Conservation (phyloP, 202 grass and related monocot genomes). For the Musa balbisiana region DNA sequence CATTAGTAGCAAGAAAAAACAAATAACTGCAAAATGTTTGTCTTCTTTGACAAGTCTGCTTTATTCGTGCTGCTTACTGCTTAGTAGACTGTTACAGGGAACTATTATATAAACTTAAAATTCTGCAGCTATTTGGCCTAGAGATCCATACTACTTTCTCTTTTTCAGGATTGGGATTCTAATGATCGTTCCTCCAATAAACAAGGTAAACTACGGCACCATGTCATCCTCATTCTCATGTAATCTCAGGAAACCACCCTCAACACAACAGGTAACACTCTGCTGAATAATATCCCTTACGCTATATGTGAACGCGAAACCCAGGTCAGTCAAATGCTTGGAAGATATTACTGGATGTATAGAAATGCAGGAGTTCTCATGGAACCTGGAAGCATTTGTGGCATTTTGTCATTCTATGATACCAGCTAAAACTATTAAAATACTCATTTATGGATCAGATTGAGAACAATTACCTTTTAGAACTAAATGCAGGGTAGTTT, state of each 20-base stretch:
- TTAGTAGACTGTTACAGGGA: too few relatives aligned
- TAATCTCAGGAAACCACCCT: slow-evolving; percentile 36
- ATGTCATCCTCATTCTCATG: neutral
- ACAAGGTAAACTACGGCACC: too few relatives aligned
- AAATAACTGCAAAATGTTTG: too few relatives aligned
- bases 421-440: neutral
- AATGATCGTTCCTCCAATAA: too few relatives aligned
- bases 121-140: too few relatives aligned
- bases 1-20: too few relatives aligned
- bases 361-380: slow-evolving; percentile 27
- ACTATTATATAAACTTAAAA: too few relatives aligned
- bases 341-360: slow-evolving; percentile 44
- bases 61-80: too few relatives aligned
- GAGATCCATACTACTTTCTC: too few relatives aligned
- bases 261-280: slow-evolving; percentile 34
- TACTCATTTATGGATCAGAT: neutral
- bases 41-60: too few relatives aligned
- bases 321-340: slow-evolving; percentile 41
- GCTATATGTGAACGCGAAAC: slow-evolving; percentile 48
- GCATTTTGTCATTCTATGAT: too few relatives aligned
- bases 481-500: slow-evolving; percentile 23
- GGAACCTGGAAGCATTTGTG: slow-evolving; percentile 23
- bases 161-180: too few relatives aligned
- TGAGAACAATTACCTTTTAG: slow-evolving; percentile 19
- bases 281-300: slow-evolving; percentile 33